Base-by-base conservation (phyloP, 2,329 filamentous ascomycete genomes). In the Fusarium stilboides region DNA sequence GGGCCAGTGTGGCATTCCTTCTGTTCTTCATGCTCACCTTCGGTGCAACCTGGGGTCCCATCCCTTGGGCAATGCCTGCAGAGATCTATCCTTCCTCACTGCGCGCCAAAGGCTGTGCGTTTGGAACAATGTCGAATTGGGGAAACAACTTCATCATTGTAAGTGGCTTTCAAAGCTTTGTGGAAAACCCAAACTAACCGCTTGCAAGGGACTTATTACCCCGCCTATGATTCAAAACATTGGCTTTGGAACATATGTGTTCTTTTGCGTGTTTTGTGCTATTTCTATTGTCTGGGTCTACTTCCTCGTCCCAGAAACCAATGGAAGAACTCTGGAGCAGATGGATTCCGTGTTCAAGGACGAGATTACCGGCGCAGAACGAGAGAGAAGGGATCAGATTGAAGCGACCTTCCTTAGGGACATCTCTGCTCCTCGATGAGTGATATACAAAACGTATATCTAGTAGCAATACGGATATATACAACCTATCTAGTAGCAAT, bases 21-120 rank as follows among this genome's bases (percentile, higher is more conserved):
- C 31, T 57, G 7, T 39, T 42, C 24, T 57, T 50, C 24, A 50
- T 57, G 46, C 17, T 58, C 10, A 33, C 36, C 8, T 52, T 43
- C 22, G 55, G 45, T 17, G 34, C 34, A 36, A 36, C 34, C 34
- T 36, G 34, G 34, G 34, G 34, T 8, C 34, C 34, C 4, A 36
- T 36, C 34, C 34, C 34, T 36, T 36, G 34, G 34, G 34, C 34
- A 3, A 36, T 36, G 34, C 34, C 34, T 14, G 34, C 34, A 36
- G 34, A 36, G 9, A 36, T 36, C 34, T 36, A 15, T 9, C 34
- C 34, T 36, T 36, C 34, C 17, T 36, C 34, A 17, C 34, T 36
- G 17, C 34, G 34, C 17, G 34, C 34, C 8, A 36, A 36, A 36
- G 34, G 34, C 34, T 36, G 34, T 36, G 13, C 34, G 15, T 36